phyloP scores from a whole-genome alignment of 2,329 filamentous ascomycete species.

The Aschersonia sp. region DNA sequence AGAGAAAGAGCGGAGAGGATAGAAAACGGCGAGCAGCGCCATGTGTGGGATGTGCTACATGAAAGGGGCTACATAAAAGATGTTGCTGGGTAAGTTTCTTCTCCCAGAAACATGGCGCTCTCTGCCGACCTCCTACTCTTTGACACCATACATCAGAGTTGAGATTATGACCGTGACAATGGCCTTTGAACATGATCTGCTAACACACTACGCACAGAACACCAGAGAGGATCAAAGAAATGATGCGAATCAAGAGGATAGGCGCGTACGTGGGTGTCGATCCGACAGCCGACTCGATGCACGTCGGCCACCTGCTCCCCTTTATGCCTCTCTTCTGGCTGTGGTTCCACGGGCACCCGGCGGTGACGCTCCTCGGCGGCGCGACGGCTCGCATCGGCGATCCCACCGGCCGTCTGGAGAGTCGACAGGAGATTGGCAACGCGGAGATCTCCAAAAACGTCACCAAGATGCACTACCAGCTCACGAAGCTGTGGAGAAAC shows the following conservation, averaged over 20 bases:
- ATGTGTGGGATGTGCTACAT: slow-evolving; percentile 51
- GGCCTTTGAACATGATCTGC: background rate
- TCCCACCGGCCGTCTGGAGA: slow-evolving; percentile 54
- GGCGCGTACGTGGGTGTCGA: slow-evolving; percentile 72
- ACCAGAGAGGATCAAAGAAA: slow-evolving; percentile 39
- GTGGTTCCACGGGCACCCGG: slow-evolving; percentile 59
- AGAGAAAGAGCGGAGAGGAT: slow-evolving; percentile 30
- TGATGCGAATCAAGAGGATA: slow-evolving; percentile 51
- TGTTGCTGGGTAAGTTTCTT: slow-evolving; percentile 49
- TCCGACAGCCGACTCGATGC: slow-evolving; percentile 65
- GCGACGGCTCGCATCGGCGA: slow-evolving; percentile 69
- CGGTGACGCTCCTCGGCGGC: slow-evolving; percentile 55
- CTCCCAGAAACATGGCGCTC: background rate
- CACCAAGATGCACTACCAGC: slow-evolving; percentile 52
- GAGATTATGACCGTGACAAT: too few species aligned
- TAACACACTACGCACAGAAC: slow-evolving; percentile 17
- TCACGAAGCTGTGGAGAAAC: slow-evolving; percentile 60
- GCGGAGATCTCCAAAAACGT: slow-evolving; percentile 47
- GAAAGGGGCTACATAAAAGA: slow-evolving; percentile 63
- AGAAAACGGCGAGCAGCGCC: slow-evolving; percentile 29
- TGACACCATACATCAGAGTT: too few species aligned
- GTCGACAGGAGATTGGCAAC: slow-evolving; percentile 37
- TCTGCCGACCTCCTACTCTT: too few species aligned
- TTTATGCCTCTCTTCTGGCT: slow-evolving; percentile 78
- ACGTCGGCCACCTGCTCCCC: slow-evolving; percentile 67